phyloP scores from a whole-genome alignment of 2,329 filamentous ascomycete genomes.

The Zymoseptoria crescenta region DNA sequence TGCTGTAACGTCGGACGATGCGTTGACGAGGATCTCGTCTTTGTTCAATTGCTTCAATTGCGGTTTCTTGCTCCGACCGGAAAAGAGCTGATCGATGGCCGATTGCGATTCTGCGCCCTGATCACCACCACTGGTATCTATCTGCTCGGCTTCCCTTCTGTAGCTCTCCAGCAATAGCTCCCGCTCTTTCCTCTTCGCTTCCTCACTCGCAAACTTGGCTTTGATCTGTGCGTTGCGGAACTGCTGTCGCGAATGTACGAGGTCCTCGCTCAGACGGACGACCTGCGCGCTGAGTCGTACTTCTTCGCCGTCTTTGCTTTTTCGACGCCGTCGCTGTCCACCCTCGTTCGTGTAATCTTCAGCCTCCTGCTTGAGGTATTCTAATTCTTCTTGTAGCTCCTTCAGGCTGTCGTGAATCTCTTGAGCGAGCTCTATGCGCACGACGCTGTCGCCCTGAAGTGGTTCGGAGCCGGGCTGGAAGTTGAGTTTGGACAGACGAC shows the following conservation, averaged over 20 bases:
- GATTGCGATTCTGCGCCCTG: constrained; percentile 18
- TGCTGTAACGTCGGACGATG: constrained; percentile 74
- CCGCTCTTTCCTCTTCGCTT: constrained; percentile 67
- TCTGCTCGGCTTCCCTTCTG: constrained; percentile 22
- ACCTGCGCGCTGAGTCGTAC: constrained; percentile 59
- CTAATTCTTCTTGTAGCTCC: constrained; percentile 74
- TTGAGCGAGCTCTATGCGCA: constrained; percentile 62
- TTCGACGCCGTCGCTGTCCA: constrained; percentile 37
- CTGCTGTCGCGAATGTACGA: constrained; percentile 57
- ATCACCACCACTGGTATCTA: constrained; percentile 33
- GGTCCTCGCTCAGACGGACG: constrained; percentile 59
- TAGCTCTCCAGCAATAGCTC: constrained; percentile 34
- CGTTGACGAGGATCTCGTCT: constrained; percentile 64
- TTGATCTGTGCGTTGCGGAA: constrained; percentile 77
- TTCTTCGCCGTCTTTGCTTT: constrained; percentile 47
- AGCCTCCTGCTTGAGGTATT: constrained; percentile 69
- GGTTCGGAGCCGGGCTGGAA: constrained; percentile 56
- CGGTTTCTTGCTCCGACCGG: constrained; percentile 23
- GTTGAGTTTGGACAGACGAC: constrained; percentile 51
- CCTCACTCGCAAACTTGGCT: constrained; percentile 66
- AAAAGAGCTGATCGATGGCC: constrained; percentile 25
- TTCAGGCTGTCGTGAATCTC: constrained; percentile 75
- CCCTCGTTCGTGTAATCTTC: constrained; percentile 53
- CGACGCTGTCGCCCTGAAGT: constrained; percentile 35
- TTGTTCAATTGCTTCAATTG: constrained; percentile 51